Evolutionary conservation across 2,329 filamentous ascomycete genomes (phyloP).

Genomic region (Torrubiella hemipterigena): DNA sequence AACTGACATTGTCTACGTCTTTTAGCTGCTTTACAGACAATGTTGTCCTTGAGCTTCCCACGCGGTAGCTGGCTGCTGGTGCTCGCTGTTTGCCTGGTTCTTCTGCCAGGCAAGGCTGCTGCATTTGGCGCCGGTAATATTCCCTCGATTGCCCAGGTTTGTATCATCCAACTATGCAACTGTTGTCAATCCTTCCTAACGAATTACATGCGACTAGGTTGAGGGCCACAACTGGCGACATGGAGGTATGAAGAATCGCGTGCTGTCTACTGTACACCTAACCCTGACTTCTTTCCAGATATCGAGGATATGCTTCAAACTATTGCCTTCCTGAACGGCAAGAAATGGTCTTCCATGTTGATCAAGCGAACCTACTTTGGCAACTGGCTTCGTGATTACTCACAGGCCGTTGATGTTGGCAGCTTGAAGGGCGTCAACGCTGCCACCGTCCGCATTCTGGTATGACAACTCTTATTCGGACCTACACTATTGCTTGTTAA

Average conservation of each 20-base stretch:
- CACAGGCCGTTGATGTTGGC: slow-evolving; percentile 70
- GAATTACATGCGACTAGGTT: slow-evolving; percentile 28
- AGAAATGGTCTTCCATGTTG: slow-evolving; percentile 75
- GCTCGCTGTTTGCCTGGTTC: slow-evolving; percentile 38
- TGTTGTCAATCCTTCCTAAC: neutral
- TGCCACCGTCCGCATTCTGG: slow-evolving; percentile 65
- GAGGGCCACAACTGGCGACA: slow-evolving; percentile 61
- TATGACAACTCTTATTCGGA: slow-evolving; percentile 13
- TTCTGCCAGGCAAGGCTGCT: slow-evolving; percentile 42
- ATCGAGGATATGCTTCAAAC: slow-evolving; percentile 75
- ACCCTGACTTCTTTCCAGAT: slow-evolving; percentile 28
- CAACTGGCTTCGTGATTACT: slow-evolving; percentile 81
- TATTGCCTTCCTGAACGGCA: slow-evolving; percentile 63
- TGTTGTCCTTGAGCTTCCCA: slow-evolving; percentile 34
- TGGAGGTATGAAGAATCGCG: slow-evolving; percentile 34
- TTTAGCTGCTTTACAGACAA: slow-evolving; percentile 13
- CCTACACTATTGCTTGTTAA: slow-evolving; percentile 1
- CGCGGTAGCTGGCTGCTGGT: slow-evolving; percentile 40
- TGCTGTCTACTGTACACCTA: neutral
- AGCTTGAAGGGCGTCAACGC: slow-evolving; percentile 69
- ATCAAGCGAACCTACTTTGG: slow-evolving; percentile 73
- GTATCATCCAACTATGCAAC: slow-evolving; percentile 6
- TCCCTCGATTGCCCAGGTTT: slow-evolving; percentile 45
- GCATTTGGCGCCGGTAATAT: slow-evolving; percentile 64
- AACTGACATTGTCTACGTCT: neutral